Evolutionary conservation across 768 basidiomycete genomes (phyloP), one percentile per base, ranked within the genome.

Genomic region (Stropharia rugosoannulata): DNA sequence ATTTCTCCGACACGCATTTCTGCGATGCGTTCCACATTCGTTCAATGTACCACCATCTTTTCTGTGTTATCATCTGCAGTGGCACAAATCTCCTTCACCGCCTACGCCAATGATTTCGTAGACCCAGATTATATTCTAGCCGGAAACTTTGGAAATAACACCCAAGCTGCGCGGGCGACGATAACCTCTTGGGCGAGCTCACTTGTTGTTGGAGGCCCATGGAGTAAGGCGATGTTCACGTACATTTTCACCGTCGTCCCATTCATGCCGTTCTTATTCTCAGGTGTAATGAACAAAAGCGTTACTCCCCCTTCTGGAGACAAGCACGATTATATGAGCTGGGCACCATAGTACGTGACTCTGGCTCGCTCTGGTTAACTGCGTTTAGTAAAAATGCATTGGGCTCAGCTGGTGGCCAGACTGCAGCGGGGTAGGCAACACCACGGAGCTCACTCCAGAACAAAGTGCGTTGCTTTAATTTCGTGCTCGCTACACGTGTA

Each of bases 291-390:
- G 45, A 70, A 68, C 60, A 83, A 82, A 62, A 62, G 73, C 15
- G 71, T 78, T 29, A 64, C 68, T 4, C 75, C 84, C 1, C 82
- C 82, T 2, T 77, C 78, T 16, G 81, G 81, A 1, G 72, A 83
- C 62, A 73, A 74, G 35, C 81, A 84, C 57, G 85, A 86, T 63
- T 88, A 85, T 64, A 75, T 87, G 79, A 86, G 84, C 64, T 86
- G 83, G 81, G 81, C 84, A 12, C 85, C 86, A 39, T 88, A 87
- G 85, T 86, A 67, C 44, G 82, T 54, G 29, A 47, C 8, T 10
- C 48, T 27, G 41, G 25, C 46, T n/a, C 3, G 27, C 2, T 18
- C 43, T 36, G 41, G 37, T 0, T 38, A 37, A 37, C 3, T 15
- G 11, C 25, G 7, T 16, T 35, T 2, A 39, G 4, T 51, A 13